phyloP scores from a whole-genome alignment of 140 eudicot species.

The Oenanthe javanica region DNA sequence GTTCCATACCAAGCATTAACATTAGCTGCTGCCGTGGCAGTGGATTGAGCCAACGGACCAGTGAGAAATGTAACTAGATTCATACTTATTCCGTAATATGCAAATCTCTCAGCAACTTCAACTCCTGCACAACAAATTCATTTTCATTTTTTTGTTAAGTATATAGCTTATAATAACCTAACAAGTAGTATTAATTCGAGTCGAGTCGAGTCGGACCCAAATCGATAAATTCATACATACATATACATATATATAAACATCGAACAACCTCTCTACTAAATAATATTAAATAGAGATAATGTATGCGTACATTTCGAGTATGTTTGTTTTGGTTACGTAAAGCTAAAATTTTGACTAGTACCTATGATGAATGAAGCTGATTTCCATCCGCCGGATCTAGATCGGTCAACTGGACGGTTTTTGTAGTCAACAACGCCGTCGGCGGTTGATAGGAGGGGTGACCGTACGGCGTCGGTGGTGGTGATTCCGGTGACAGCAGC shows the following conservation, averaged over 20 bases:
- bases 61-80: constrained; percentile 43
- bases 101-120: constrained; percentile 46
- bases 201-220: too few species aligned
- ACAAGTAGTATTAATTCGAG: too few species aligned
- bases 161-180: too few species aligned
- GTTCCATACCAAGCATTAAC: constrained; percentile 45
- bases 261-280: too few species aligned
- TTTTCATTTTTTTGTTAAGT: too few species aligned
- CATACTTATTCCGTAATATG: constrained; percentile 34
- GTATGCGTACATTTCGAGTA: too few species aligned
- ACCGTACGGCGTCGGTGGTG: not conserved
- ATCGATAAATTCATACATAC: too few species aligned
- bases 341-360: too few species aligned
- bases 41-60: constrained; percentile 42
- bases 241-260: too few species aligned
- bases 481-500: constrained; percentile 19
- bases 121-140: constrained; percentile 22
- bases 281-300: too few species aligned
- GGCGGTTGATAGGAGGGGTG: not conserved
- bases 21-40: constrained; percentile 42
- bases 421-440: not conserved
- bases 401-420: constrained; percentile 6
- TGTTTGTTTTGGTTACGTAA: too few species aligned
- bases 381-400: not conserved
- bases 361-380: too few species aligned